These are phyloP conservation scores for Extremus antarcticus DNA, from an alignment of 495 filamentous ascomycete species.

Conservation along the genomic window DNA sequence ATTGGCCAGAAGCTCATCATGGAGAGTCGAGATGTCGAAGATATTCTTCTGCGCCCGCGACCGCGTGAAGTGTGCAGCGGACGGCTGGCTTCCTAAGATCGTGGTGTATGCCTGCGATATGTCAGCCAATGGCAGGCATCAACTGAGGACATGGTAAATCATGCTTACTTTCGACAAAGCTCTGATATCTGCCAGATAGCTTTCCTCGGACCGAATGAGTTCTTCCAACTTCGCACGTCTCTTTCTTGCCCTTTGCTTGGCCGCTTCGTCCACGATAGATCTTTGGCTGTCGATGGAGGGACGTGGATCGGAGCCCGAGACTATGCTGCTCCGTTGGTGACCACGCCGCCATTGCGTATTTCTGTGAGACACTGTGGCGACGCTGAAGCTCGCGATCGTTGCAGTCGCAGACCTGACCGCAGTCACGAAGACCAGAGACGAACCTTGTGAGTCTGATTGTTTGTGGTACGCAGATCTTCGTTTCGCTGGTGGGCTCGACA, in stretches of 20 bases:
- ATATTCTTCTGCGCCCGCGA: conserved; percentile 45
- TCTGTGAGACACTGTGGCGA: conserved; percentile 43
- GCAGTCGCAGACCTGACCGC: conserved; percentile 67
- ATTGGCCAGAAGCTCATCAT: conserved; percentile 57
- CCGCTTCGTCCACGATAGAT: conserved; percentile 55
- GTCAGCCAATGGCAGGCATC: conserved; percentile 51
- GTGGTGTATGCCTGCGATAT: conserved; percentile 37
- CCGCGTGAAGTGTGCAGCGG: neutral
- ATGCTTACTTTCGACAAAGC: conserved; percentile 75
- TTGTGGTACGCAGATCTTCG: conserved; percentile 31
- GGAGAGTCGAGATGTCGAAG: conserved; percentile 57
- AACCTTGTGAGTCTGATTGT: conserved; percentile 52
- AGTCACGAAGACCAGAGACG: conserved; percentile 63
- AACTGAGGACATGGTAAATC: conserved; percentile 32
- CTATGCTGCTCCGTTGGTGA: conserved; percentile 51
- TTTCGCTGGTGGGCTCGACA: conserved; percentile 18
- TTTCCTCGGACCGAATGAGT: conserved; percentile 71
- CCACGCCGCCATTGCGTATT: conserved; percentile 37
- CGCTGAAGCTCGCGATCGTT: conserved; percentile 58
- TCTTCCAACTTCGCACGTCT: conserved; percentile 73
- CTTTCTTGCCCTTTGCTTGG: conserved; percentile 57
- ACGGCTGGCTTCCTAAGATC: conserved; percentile 2
- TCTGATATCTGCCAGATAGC: conserved; percentile 77
- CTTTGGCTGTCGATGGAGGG: conserved; percentile 57
- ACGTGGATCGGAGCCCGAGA: conserved; percentile 47